Conservation (phyloP, 495 filamentous ascomycete genomes). For the Aspergillus sclerotioniger region DNA sequence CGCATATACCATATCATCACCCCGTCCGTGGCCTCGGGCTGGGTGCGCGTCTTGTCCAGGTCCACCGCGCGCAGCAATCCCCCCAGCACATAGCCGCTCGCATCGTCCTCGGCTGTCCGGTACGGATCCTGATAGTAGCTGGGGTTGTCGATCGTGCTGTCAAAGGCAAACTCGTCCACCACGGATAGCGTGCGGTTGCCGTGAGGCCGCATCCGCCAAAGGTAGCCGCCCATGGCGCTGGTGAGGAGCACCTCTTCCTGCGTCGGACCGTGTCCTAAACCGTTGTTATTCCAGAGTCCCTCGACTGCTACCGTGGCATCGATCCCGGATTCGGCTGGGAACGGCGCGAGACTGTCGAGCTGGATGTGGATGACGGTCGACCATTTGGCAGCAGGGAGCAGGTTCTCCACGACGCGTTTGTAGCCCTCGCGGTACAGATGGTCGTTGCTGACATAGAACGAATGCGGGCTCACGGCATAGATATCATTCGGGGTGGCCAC, state of each 20-base stretch:
- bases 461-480: constrained; percentile 43
- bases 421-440: constrained; percentile 51
- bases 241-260: constrained; percentile 48
- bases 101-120: constrained; percentile 33
- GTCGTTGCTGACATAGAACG: constrained; percentile 62
- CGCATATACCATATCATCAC: constrained; percentile 50
- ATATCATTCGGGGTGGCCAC: constrained; percentile 63
- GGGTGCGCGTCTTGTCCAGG: constrained; percentile 26
- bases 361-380: constrained; percentile 37
- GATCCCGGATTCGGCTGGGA: constrained; percentile 31
- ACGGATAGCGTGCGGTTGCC: constrained; percentile 39
- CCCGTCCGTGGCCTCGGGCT: constrained; percentile 41
- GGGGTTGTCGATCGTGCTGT: constrained; percentile 55
- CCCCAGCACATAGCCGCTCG: constrained; percentile 54
- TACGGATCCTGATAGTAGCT: constrained; percentile 53
- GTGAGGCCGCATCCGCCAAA: constrained; percentile 27
- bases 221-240: constrained; percentile 35
- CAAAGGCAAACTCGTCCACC: constrained; percentile 38
- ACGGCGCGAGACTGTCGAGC: constrained; percentile 16
- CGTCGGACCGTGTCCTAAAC: constrained; percentile 51
- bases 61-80: constrained; percentile 45
- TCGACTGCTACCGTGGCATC: constrained; percentile 42
- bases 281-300: constrained; percentile 53
- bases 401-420: constrained; percentile 43
- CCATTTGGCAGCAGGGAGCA: constrained; percentile 37